These are phyloP conservation scores for Colletotrichum liaoningense DNA, from an alignment of 2,329 filamentous ascomycete species.

Conservation along the genomic window DNA sequence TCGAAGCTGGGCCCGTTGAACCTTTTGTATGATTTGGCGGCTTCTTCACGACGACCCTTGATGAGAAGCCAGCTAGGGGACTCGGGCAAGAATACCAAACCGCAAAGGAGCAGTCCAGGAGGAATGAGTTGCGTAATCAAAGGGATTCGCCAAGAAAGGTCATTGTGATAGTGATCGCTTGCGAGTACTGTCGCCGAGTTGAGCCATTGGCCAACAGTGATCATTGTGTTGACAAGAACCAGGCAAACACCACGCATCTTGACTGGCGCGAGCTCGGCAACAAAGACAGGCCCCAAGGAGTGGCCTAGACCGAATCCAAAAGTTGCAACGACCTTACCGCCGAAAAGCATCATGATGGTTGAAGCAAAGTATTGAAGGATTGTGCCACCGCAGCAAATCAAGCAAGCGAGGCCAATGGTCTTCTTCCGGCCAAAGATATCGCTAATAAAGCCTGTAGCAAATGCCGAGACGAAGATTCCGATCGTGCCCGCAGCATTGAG, in stretches of 20 bases:
- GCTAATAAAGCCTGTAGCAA: slow-evolving; percentile 41
- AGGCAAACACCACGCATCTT: slow-evolving; percentile 45
- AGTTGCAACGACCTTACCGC: slow-evolving; percentile 43
- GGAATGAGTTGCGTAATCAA: slow-evolving; percentile 45
- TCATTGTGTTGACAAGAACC: slow-evolving; percentile 46
- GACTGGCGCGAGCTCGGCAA: slow-evolving; percentile 46
- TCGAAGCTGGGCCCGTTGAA: slow-evolving; percentile 44
- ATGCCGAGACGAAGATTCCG: slow-evolving; percentile 44
- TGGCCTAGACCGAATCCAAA: slow-evolving; percentile 46
- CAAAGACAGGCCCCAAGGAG: slow-evolving; percentile 45
- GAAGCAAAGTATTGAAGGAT: slow-evolving; percentile 41
- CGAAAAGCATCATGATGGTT: slow-evolving; percentile 40
- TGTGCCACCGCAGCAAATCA: slow-evolving; percentile 39
- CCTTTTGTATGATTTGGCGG: slow-evolving; percentile 36
- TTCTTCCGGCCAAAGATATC: slow-evolving; percentile 42
- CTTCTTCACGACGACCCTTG: slow-evolving; percentile 35
- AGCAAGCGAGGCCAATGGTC: slow-evolving; percentile 38
- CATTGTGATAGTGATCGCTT: slow-evolving; percentile 33
- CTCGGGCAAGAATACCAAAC: slow-evolving; percentile 38
- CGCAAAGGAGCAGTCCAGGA: slow-evolving; percentile 39
- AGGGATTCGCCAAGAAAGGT: slow-evolving; percentile 44
- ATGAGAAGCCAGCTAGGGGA: slow-evolving; percentile 40
- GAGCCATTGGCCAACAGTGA: slow-evolving; percentile 43
- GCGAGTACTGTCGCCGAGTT: slow-evolving; percentile 31
- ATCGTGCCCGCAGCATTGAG: slow-evolving; percentile 44